Evolutionary conservation across 2,329 filamentous ascomycete genomes (phyloP).

Genomic region (Paracamarosporium sp.): DNA sequence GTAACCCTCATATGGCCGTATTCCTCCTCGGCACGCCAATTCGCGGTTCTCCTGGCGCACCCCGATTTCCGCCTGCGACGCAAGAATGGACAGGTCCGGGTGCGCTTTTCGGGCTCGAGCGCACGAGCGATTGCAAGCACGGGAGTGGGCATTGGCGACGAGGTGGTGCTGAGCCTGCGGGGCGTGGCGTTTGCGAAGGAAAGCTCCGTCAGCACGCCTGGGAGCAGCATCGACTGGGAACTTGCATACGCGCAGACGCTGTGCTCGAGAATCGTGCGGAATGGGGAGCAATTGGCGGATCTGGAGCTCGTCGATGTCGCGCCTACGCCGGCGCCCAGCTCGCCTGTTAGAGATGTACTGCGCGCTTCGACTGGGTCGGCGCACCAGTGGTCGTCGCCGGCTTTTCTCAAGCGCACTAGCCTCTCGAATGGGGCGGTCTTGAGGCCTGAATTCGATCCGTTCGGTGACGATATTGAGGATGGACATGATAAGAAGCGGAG

Average conservation of each 20-base stretch:
- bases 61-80: slow-evolving; percentile 82
- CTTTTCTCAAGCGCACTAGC: slow-evolving; percentile 73
- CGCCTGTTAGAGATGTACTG: slow-evolving; percentile 25
- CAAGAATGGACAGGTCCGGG: slow-evolving; percentile 79
- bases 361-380: slow-evolving; percentile 13
- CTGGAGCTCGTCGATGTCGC: slow-evolving; percentile 60
- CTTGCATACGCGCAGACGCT: slow-evolving; percentile 55
- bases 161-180: slow-evolving; percentile 71
- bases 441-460: slow-evolving; percentile 69
- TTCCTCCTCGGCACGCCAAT: slow-evolving; percentile 74
- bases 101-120: slow-evolving; percentile 73
- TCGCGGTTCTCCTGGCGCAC: slow-evolving; percentile 83
- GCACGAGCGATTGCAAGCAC: slow-evolving; percentile 73
- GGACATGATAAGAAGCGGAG: slow-evolving; percentile 71
- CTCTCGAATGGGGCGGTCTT: slow-evolving; percentile 73
- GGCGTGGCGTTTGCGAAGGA: slow-evolving; percentile 70
- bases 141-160: slow-evolving; percentile 79
- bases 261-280: slow-evolving; percentile 48
- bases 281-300: slow-evolving; percentile 55
- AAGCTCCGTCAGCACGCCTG: slow-evolving; percentile 62
- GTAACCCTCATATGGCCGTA: slow-evolving; percentile 93
- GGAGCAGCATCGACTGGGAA: slow-evolving; percentile 65
- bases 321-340: slow-evolving; percentile 33
- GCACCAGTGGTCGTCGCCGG: slow-evolving; percentile 73
- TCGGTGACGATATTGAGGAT: slow-evolving; percentile 66